Percentiles rank a stretch among this genome's conserved stretches.
Conservation (phyloP, 2,329 filamentous ascomycete genomes). For the Aspergillus vadensis region DNA sequence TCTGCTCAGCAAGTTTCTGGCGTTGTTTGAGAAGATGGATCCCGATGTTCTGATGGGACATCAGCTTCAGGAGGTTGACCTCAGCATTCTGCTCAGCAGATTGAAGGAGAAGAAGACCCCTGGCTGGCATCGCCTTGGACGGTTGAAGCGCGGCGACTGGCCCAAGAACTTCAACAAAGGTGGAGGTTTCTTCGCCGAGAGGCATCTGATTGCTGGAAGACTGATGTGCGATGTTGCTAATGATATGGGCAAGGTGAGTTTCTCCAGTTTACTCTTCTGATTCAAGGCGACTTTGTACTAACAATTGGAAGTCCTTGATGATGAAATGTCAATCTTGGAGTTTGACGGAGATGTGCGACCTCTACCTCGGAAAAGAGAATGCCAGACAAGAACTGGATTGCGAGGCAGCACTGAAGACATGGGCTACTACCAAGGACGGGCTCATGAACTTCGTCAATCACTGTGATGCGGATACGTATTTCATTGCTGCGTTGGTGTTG, state of each 20-base stretch:
- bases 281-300: constrained; percentile 20
- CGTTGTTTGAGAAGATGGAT: constrained; percentile 82
- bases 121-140: constrained; percentile 90
- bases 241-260: constrained; percentile 77
- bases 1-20: constrained; percentile 84
- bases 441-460: constrained; percentile 92
- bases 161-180: constrained; percentile 82
- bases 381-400: constrained; percentile 83
- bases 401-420: constrained; percentile 81
- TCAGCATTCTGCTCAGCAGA: constrained; percentile 83
- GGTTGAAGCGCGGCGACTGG: constrained; percentile 82
- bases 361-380: constrained; percentile 76
- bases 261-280: neutral
- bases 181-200: constrained; percentile 88
- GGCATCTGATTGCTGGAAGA: constrained; percentile 83
- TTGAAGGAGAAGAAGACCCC: constrained; percentile 88
- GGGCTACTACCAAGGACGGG: constrained; percentile 80
- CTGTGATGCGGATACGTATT: constrained; percentile 93
- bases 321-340: constrained; percentile 97
- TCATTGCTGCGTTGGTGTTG: constrained; percentile 86
- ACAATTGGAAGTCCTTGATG: constrained; percentile 70
- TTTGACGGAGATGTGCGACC: constrained; percentile 92
- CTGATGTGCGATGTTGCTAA: constrained; percentile 93
- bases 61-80: constrained; percentile 95
- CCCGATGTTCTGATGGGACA: constrained; percentile 94